phyloP scores from a whole-genome alignment of 179 eudicot species.

The Beta macrorhiza region DNA sequence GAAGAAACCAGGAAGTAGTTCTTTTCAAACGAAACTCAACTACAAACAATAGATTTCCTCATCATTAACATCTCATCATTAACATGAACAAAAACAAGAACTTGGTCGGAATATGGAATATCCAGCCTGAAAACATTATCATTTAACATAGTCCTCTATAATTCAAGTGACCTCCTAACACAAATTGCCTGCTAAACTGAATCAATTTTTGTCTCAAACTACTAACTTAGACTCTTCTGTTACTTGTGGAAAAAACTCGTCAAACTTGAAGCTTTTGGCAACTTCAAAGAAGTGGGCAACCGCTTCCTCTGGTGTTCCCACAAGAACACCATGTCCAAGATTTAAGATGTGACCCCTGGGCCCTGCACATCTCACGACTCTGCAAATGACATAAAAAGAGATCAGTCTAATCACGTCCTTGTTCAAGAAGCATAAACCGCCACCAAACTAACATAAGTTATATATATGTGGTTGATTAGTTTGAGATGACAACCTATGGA shows the following conservation, averaged over 20 bases:
- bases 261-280: conserved; percentile 62
- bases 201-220: conserved; percentile 28
- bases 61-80: not conserved
- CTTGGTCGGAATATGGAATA: not conserved
- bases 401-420: not conserved
- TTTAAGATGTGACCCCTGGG: conserved; percentile 79
- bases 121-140: conserved; percentile 4
- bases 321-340: conserved; percentile 94
- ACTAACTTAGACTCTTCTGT: conserved; percentile 41
- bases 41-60: not conserved
- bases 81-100: not conserved
- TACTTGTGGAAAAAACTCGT: conserved; percentile 26
- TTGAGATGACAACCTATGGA: conserved; percentile 55
- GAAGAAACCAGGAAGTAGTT: not conserved
- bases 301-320: conserved; percentile 94
- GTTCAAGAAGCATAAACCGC: not conserved
- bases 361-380: conserved; percentile 72
- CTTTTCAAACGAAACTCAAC: not conserved
- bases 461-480: not conserved
- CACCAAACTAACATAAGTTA: not conserved
- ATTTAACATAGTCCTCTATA: conserved; percentile 10
- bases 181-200: not conserved
- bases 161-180: not conserved
- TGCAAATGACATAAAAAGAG: conserved; percentile 14
- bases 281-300: conserved; percentile 95